Evolutionary conservation across 1,284 basidiomycete genomes (phyloP).

Genomic region (Xanthoconium separans): DNA sequence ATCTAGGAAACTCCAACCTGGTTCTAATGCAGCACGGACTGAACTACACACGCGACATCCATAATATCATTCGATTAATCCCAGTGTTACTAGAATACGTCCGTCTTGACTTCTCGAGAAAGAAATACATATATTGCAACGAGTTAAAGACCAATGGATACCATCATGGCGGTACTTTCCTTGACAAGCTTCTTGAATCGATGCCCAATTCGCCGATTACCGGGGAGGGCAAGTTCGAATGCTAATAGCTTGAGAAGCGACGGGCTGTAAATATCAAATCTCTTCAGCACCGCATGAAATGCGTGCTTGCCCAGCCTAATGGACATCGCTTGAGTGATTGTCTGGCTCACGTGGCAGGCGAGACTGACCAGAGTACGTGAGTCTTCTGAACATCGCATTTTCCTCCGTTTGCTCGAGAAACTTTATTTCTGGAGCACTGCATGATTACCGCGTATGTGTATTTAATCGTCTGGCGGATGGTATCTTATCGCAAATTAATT

Average conservation of each 20-base stretch:
- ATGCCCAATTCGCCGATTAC: constrained; percentile 40
- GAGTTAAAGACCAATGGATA: constrained; percentile 24
- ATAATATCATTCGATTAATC: neutral
- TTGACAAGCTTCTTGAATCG: constrained; percentile 48
- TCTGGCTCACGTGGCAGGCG: neutral
- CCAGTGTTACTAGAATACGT: too few species aligned
- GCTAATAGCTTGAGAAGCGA: constrained; percentile 47
- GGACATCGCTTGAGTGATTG: constrained; percentile 5
- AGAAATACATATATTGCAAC: neutral
- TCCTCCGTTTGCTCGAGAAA: constrained; percentile 40
- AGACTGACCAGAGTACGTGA: constrained; percentile 62
- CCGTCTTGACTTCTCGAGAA: too few species aligned
- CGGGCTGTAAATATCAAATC: constrained; percentile 48
- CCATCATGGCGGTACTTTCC: constrained; percentile 42
- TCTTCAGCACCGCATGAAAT: constrained; percentile 65
- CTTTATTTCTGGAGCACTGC: constrained; percentile 45
- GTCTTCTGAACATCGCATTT: constrained; percentile 46
- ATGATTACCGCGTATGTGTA: constrained; percentile 55
- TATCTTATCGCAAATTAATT: constrained; percentile 38
- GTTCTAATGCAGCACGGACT: neutral
- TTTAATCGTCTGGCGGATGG: constrained; percentile 56
- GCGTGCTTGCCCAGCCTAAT: constrained; percentile 80
- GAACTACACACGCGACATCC: neutral
- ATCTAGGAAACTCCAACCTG: constrained; percentile 1
- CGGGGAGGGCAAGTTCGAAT: constrained; percentile 48